Conservation (phyloP, 148 eudicot species). For the Camellia lanceoleosa region DNA sequence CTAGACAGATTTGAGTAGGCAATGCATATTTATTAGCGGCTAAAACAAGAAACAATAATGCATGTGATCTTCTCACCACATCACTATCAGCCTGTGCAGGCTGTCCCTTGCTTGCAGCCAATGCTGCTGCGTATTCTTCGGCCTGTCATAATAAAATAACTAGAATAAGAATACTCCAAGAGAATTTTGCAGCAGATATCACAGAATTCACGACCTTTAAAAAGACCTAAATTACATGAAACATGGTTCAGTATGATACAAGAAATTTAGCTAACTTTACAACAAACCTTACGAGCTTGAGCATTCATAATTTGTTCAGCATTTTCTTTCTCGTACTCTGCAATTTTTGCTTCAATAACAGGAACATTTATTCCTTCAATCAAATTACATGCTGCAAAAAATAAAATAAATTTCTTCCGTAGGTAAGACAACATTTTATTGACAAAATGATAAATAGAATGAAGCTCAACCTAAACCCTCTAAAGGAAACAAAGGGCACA, state of each 20-base stretch:
- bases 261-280: neutral
- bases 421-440: neutral
- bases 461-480: slow-evolving; percentile 8
- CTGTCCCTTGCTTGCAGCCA: slow-evolving; percentile 72
- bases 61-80: slow-evolving; percentile 36
- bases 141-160: slow-evolving; percentile 38
- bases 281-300: slow-evolving; percentile 81
- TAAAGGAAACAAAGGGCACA: neutral
- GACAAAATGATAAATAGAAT: neutral
- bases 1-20: neutral
- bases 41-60: neutral
- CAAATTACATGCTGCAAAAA: slow-evolving; percentile 58
- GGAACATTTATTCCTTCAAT: slow-evolving; percentile 81
- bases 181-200: neutral
- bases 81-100: slow-evolving; percentile 48
- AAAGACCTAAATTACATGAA: neutral
- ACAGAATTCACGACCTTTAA: neutral
- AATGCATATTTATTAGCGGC: neutral
- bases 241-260: neutral
- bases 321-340: slow-evolving; percentile 74
- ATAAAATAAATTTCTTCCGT: slow-evolving; percentile 6
- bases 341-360: slow-evolving; percentile 73
- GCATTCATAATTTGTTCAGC: slow-evolving; percentile 83
- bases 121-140: slow-evolving; percentile 85
- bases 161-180: slow-evolving; percentile 4